Conservation (phyloP, 176 grass and related monocot species). For the Aegilops umbellulata region DNA sequence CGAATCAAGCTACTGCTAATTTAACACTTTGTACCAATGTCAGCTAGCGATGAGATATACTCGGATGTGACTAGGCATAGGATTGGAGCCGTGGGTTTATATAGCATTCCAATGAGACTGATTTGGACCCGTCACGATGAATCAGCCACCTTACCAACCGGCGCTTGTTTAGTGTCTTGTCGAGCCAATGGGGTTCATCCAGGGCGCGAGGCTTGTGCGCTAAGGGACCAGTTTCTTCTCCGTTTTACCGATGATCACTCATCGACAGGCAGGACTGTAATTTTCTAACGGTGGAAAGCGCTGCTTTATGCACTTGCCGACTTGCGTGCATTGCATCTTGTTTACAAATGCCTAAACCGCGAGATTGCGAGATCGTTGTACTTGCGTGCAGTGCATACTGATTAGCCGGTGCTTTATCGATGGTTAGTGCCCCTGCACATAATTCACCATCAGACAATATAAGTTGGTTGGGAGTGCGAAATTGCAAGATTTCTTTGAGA, state of each 20-base stretch:
- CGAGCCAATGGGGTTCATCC: not conserved
- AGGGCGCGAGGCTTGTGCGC: conserved; percentile 16
- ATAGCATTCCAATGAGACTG: not conserved
- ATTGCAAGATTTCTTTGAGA: not conserved
- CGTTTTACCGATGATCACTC: not conserved
- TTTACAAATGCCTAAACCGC: not conserved
- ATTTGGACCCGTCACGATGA: conserved; percentile 9
- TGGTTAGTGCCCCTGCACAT: too few species aligned
- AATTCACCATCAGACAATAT: not conserved
- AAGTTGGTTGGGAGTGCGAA: not conserved
- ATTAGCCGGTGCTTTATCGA: too few species aligned
- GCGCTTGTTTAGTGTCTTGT: conserved; percentile 23
- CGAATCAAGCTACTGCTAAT: not conserved
- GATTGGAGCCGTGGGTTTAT: conserved; percentile 17
- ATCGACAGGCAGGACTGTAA: not conserved
- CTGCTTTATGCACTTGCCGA: not conserved
- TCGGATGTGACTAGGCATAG: not conserved
- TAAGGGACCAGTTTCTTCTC: conserved; percentile 27
- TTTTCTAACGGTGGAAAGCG: not conserved
- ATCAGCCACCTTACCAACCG: conserved; percentile 17
- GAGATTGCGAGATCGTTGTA: not conserved
- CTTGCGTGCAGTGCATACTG: not conserved
- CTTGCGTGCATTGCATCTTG: not conserved
- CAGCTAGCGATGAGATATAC: not conserved
- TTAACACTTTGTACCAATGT: not conserved